Evolutionary conservation across 148 eudicot species (phyloP).

Genomic region (Vaccinium vitisidaea): DNA sequence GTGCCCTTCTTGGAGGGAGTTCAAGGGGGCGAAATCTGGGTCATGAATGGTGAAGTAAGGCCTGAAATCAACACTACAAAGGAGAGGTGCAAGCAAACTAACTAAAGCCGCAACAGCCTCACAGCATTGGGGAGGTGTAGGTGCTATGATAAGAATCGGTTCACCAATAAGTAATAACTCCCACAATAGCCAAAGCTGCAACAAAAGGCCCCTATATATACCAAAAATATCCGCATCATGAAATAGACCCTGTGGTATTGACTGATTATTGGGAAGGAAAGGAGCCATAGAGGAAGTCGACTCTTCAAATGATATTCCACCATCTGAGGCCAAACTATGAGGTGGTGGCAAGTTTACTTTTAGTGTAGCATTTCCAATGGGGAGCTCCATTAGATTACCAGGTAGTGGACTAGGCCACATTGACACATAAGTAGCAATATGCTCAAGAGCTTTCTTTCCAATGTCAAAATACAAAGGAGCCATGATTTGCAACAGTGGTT

Average conservation of each 20-base stretch:
- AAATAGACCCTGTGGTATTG: slow-evolving; percentile 84
- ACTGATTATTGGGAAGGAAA: slow-evolving; percentile 73
- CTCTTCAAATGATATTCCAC: slow-evolving; percentile 53
- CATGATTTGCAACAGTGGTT: slow-evolving; percentile 85
- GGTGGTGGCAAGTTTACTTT: slow-evolving; percentile 86
- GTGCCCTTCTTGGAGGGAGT: slow-evolving; percentile 68
- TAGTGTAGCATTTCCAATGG: slow-evolving; percentile 82
- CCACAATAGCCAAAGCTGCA: slow-evolving; percentile 96
- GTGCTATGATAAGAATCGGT: slow-evolving; percentile 90
- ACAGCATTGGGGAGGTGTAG: slow-evolving; percentile 93
- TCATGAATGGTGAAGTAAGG: slow-evolving; percentile 98
- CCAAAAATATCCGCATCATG: slow-evolving; percentile 94
- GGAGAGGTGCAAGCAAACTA: slow-evolving; percentile 87
- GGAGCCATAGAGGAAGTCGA: slow-evolving; percentile 64
- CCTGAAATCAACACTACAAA: slow-evolving; percentile 88
- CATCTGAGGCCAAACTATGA: slow-evolving; percentile 72
- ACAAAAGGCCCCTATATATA: slow-evolving; percentile 71
- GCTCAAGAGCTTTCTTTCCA: slow-evolving; percentile 85
- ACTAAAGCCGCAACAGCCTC: slow-evolving; percentile 96
- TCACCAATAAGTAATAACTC: slow-evolving; percentile 89
- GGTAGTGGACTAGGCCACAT: slow-evolving; percentile 80
- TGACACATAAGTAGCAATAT: slow-evolving; percentile 80
- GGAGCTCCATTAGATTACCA: slow-evolving; percentile 88
- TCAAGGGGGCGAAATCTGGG: slow-evolving; percentile 69
- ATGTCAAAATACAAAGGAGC: slow-evolving; percentile 92